Percentiles rank a stretch among this genome's conserved stretches.
These are phyloP conservation scores for Fusarium torulosum DNA, from an alignment of 2,329 filamentous ascomycete genomes.

Conservation along the genomic window DNA sequence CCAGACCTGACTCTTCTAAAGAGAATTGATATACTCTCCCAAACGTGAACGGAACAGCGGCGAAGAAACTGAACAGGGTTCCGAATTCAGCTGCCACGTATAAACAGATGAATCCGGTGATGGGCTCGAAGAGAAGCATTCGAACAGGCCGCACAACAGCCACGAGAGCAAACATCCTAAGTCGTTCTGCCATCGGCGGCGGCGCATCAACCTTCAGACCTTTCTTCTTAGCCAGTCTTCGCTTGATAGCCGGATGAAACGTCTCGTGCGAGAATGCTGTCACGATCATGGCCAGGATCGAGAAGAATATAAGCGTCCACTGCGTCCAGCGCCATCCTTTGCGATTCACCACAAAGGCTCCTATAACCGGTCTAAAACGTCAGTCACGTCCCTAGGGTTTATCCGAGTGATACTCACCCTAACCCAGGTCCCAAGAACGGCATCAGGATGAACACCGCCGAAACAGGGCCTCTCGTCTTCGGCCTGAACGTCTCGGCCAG, in stretches of 20 bases:
- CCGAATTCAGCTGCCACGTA: slow-evolving; percentile 66
- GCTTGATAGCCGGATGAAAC: slow-evolving; percentile 65
- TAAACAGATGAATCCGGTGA: slow-evolving; percentile 67
- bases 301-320: slow-evolving; percentile 63
- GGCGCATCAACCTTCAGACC: slow-evolving; percentile 46
- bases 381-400: background rate
- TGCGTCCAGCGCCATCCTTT: slow-evolving; percentile 68
- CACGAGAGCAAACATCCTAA: slow-evolving; percentile 55
- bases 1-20: slow-evolving; percentile 57
- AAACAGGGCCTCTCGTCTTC: slow-evolving; percentile 57
- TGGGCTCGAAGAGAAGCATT: slow-evolving; percentile 73
- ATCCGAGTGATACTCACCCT: slow-evolving; percentile 53
- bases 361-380: slow-evolving; percentile 58
- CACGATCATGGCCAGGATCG: slow-evolving; percentile 53
- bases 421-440: slow-evolving; percentile 66
- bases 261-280: slow-evolving; percentile 65
- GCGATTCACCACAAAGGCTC: slow-evolving; percentile 60
- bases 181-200: slow-evolving; percentile 43
- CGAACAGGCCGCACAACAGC: slow-evolving; percentile 64
- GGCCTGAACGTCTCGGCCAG: slow-evolving; percentile 63
- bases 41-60: slow-evolving; percentile 64
- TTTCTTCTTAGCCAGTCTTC: slow-evolving; percentile 54
- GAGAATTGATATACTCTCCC: slow-evolving; percentile 59
- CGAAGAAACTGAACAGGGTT: slow-evolving; percentile 66
- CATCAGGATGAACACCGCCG: slow-evolving; percentile 62